These are phyloP conservation scores for Chrysosporium queenslandicum DNA, from an alignment of 2,329 filamentous ascomycete genomes.

Conservation along the genomic window DNA sequence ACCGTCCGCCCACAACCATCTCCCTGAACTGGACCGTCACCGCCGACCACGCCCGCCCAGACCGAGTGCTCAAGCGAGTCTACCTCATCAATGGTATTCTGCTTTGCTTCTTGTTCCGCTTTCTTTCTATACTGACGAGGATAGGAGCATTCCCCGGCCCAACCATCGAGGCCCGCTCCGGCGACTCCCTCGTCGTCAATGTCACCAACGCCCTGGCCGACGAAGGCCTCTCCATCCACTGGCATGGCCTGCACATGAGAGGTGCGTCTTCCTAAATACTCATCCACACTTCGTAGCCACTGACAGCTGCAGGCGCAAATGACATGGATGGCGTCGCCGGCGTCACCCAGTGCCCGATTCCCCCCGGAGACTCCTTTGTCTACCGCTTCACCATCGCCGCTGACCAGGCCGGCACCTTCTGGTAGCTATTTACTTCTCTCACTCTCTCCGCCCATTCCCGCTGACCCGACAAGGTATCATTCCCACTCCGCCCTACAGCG, in stretches of 20 bases:
- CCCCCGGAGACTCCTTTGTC: slow-evolving; percentile 44
- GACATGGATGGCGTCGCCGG: slow-evolving; percentile 39
- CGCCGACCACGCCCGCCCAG: slow-evolving; percentile 32
- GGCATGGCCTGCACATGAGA: slow-evolving; percentile 40
- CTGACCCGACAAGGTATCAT: slow-evolving; percentile 26
- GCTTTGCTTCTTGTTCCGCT: neutral
- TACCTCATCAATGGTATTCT: slow-evolving; percentile 42
- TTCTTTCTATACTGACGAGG: neutral
- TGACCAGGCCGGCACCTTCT: slow-evolving; percentile 39
- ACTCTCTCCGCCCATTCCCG: neutral
- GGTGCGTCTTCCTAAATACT: too few relatives aligned
- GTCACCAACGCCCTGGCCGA: slow-evolving; percentile 35
- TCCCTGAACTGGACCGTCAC: slow-evolving; percentile 37
- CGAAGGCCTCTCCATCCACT: slow-evolving; percentile 38
- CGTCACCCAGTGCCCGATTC: slow-evolving; percentile 58
- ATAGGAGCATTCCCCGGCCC: slow-evolving; percentile 41
- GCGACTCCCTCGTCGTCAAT: slow-evolving; percentile 38
- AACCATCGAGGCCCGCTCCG: slow-evolving; percentile 40
- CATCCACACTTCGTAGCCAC: too few relatives aligned
- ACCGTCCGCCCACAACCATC: slow-evolving; percentile 28
- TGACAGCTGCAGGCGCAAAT: slow-evolving; percentile 18
- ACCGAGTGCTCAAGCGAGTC: slow-evolving; percentile 43
- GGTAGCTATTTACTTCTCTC: too few relatives aligned
- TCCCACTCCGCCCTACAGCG: slow-evolving; percentile 37
- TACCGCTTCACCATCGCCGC: slow-evolving; percentile 35